These are phyloP conservation scores for Ganoderma lingzhi DNA, from an alignment of 1,284 basidiomycete species.

Conservation along the genomic window DNA sequence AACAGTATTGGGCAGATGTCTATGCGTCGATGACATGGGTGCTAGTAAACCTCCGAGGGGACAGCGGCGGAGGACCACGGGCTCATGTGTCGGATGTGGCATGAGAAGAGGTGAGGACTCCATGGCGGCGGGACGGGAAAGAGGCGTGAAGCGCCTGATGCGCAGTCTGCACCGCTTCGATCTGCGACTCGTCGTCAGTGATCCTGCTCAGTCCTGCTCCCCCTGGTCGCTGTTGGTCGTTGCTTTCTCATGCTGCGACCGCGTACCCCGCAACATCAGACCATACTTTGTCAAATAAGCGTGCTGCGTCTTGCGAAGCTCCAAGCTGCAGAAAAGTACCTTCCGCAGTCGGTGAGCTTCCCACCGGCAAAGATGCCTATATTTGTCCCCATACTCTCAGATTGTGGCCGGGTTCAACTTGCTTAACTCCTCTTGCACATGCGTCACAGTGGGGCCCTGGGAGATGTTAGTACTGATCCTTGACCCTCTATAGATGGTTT, in stretches of 20 bases:
- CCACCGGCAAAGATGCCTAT: background rate
- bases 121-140: background rate
- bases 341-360: background rate
- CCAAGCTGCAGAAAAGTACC: background rate
- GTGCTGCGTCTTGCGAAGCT: background rate
- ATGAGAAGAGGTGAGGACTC: background rate
- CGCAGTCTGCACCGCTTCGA: background rate
- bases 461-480: background rate
- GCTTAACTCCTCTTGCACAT: background rate
- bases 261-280: background rate
- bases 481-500: background rate
- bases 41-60: background rate
- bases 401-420: background rate
- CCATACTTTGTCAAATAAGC: background rate
- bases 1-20: background rate
- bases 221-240: background rate
- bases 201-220: background rate
- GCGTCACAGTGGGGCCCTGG: background rate
- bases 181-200: background rate
- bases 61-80: background rate
- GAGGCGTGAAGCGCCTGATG: background rate
- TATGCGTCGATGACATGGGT: background rate
- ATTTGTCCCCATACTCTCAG: background rate
- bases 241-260: slow-evolving; percentile 1
- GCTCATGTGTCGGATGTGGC: background rate